These are phyloP conservation scores for Suillus subaureus DNA, from an alignment of 768 basidiomycete genomes.

Conservation along the genomic window DNA sequence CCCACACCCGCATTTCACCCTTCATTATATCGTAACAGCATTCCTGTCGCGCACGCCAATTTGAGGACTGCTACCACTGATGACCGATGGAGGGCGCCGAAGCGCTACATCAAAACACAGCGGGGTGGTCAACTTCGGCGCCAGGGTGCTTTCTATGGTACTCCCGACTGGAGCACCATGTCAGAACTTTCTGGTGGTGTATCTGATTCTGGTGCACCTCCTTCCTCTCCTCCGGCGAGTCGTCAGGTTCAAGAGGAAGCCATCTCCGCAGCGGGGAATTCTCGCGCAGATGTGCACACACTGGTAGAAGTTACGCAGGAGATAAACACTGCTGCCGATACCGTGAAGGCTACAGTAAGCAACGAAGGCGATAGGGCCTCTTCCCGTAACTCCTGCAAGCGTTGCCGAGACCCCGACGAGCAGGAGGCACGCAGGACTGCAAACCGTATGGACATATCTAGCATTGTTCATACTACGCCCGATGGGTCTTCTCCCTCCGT, in stretches of 20 bases:
- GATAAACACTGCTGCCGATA: background rate
- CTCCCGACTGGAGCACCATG: slow-evolving; percentile 8
- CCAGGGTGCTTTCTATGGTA: slow-evolving; percentile 10
- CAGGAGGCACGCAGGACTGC: background rate
- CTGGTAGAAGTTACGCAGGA: background rate
- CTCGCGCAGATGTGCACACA: background rate
- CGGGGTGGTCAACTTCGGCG: background rate
- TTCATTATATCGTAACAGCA: background rate
- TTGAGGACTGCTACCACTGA: background rate
- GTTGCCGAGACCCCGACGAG: background rate
- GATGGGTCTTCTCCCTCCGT: background rate
- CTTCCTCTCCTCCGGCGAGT: background rate
- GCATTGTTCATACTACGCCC: background rate
- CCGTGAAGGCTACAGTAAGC: too few relatives aligned
- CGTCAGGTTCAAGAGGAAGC: background rate
- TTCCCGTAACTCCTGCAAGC: background rate
- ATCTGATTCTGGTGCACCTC: background rate
- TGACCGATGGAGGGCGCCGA: background rate
- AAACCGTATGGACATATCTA: slow-evolving; percentile 4
- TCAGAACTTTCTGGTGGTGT: background rate
- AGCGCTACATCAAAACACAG: background rate
- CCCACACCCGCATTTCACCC: background rate
- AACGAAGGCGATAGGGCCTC: background rate
- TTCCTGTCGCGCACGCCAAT: too few relatives aligned
- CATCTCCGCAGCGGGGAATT: background rate